Base-by-base conservation (phyloP, 1,284 basidiomycete genomes). In the Rhodotorula sp. region DNA sequence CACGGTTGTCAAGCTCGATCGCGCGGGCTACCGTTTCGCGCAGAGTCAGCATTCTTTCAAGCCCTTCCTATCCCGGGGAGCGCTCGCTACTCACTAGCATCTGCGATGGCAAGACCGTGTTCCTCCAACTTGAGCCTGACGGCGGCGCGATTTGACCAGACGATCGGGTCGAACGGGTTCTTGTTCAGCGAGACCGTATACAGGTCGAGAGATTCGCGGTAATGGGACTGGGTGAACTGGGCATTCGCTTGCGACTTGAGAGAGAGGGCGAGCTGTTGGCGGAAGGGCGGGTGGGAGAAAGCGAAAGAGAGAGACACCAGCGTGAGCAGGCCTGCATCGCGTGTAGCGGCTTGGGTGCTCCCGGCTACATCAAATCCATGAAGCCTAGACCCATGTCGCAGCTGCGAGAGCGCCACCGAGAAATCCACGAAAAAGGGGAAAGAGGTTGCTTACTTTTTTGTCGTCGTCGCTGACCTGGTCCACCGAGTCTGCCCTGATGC, bases 161-260 rank as follows among this genome's bases (percentile, higher is more conserved):
- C 78, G 53, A 78, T 74, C 24, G 77, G 62, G 63, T 79, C 78
- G 67, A 79, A 80, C 14, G 79, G 79, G 60, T 80, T 79, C 71
- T 75, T 72, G 65, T 78, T 79, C 42, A 80, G 67, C 10, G 78
- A 78, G 0, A 77, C 75, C 14, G 78, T 79, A 74, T 80, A 80
- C 33, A 80, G 60, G 64, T 79, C 75, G 54, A 79, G 71, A 6
- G 78, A 73, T n/a, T 68, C 67, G 24, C 75, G 74, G 67, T 78
- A 78, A 46, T 69, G 66, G 15, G 75, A 73, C 46, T 67, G 44
- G 44, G 67, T 51, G n/a, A 95, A 97, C 6, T 91, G 90, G 77
- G 89, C 88, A 83, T 96, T 96, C 18, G 93, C 94, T 74, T 89
- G 84, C 14, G 84, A 85, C 81, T 96, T 97, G 69, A 95, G 72